Percentiles rank a stretch among this genome's conserved stretches.
phyloP scores from a whole-genome alignment of 768 basidiomycete species.

The Cubamyces sp. region DNA sequence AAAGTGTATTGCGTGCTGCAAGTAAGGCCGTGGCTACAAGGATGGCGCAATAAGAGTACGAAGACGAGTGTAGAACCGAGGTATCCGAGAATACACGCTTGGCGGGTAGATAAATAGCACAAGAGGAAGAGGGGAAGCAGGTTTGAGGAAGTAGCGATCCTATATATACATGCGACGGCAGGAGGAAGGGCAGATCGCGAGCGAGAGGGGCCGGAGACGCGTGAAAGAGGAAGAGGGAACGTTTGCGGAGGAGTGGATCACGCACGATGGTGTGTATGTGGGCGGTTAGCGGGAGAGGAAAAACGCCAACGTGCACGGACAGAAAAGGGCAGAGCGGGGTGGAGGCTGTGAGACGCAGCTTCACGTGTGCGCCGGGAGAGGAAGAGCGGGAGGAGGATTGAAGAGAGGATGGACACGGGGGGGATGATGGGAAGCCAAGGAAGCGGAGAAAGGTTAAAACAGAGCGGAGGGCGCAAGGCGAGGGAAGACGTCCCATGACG shows the following conservation, averaged over 20 bases:
- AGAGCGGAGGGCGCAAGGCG: neutral
- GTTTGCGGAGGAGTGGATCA: neutral
- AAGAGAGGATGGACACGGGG: conserved; percentile 1
- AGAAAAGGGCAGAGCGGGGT: neutral
- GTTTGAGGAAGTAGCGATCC: no score
- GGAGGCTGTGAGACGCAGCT: conserved; percentile 5
- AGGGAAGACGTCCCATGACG: conserved; percentile 27
- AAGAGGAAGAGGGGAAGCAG: no score
- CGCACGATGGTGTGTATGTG: conserved; percentile 14
- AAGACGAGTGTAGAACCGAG: neutral
- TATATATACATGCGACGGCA: no score
- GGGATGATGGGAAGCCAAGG: conserved; percentile 16
- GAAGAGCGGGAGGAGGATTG: no score
- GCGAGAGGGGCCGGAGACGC: no score
- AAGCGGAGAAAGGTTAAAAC: conserved; percentile 21
- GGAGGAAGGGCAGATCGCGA: no score
- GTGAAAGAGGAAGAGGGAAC: neutral
- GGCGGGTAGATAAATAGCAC: no score
- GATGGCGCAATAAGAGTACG: conserved; percentile 1
- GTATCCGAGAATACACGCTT: neutral
- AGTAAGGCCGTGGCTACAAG: neutral
- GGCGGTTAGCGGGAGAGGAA: neutral
- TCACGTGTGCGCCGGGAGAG: conserved; percentile 9
- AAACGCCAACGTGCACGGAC: conserved; percentile 12
- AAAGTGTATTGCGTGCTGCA: neutral